Evolutionary conservation across 768 basidiomycete species (phyloP).

Genomic region (Leccinum subtestaceum): DNA sequence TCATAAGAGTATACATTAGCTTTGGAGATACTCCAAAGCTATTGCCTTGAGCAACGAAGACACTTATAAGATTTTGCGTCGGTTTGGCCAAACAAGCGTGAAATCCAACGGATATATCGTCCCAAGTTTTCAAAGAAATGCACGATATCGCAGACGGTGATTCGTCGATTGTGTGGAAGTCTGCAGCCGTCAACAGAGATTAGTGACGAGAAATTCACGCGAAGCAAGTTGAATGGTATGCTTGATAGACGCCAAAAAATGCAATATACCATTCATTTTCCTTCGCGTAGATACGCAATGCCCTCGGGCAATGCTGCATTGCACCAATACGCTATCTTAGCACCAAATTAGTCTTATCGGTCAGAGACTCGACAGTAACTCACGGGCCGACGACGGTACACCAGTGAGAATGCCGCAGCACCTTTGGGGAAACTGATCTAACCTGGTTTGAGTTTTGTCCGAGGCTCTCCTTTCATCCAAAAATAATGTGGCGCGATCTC

Average conservation of each 20-base stretch:
- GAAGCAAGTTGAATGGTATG: conserved; percentile 14
- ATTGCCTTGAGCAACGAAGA: no score
- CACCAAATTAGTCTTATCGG: background rate
- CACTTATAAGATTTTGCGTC: no score
- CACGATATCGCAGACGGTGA: conserved; percentile 38
- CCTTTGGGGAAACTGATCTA: conserved; percentile 27
- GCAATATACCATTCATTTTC: conserved; percentile 29
- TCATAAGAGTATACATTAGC: no score
- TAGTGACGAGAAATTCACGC: background rate
- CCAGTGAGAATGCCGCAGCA: conserved; percentile 23
- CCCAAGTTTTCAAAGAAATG: conserved; percentile 7
- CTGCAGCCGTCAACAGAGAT: conserved; percentile 17
- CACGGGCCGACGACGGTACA: conserved; percentile 22
- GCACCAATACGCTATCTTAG: conserved; percentile 27
- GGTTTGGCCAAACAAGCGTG: no score
- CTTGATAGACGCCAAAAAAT: conserved; percentile 41
- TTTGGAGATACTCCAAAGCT: no score
- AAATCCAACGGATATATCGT: no score
- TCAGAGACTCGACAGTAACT: background rate
- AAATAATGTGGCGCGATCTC: background rate
- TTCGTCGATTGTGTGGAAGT: conserved; percentile 36
- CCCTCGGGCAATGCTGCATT: conserved; percentile 1
- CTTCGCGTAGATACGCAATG: background rate
- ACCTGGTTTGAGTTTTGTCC: background rate
- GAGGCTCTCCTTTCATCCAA: conserved; percentile 1